Percentiles rank a stretch among this genome's conserved stretches.
Evolutionary conservation across 139 green algal species (phyloP).

Genomic region (Chlorella sp.): DNA sequence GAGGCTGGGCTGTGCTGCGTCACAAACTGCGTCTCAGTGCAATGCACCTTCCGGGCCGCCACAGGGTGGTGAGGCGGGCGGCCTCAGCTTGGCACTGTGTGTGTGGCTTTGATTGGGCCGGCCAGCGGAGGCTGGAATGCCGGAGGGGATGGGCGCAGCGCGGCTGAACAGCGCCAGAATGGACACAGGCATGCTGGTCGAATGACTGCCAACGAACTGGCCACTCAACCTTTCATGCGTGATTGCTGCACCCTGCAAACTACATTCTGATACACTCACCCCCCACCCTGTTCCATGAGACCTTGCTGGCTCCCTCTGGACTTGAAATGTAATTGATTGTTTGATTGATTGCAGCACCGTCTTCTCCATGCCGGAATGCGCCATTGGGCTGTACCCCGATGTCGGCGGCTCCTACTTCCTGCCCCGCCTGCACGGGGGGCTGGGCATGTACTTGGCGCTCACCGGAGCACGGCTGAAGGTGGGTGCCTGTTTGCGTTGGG

Average conservation of each 20-base stretch:
- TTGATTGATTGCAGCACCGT: conserved; percentile 83
- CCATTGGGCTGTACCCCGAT: conserved; percentile 96
- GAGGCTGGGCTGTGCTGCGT: too few species aligned
- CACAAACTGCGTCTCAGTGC: conserved; percentile 87
- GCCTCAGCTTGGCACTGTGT: not conserved
- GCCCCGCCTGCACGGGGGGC: conserved; percentile 56
- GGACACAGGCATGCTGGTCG: too few species aligned
- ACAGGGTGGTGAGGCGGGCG: conserved; percentile 72
- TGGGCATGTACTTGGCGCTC: conserved; percentile 85
- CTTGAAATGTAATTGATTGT: too few species aligned
- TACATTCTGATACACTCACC: too few species aligned
- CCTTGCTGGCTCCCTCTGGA: too few species aligned
- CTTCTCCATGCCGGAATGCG: conserved; percentile 98
- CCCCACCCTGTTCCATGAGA: too few species aligned
- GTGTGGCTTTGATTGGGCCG: not conserved
- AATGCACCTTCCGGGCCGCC: conserved; percentile 87
- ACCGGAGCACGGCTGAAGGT: conserved; percentile 84
- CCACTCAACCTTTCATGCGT: too few species aligned
- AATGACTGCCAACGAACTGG: too few species aligned
- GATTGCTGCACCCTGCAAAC: too few species aligned
- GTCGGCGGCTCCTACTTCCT: conserved; percentile 92
- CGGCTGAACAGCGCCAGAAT: not conserved
- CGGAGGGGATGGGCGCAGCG: not conserved
- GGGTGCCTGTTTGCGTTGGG: too few species aligned
- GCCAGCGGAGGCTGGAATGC: not conserved